Evolutionary conservation across 495 filamentous ascomycete genomes (phyloP).

Genomic region (Neurospora cerealis): DNA sequence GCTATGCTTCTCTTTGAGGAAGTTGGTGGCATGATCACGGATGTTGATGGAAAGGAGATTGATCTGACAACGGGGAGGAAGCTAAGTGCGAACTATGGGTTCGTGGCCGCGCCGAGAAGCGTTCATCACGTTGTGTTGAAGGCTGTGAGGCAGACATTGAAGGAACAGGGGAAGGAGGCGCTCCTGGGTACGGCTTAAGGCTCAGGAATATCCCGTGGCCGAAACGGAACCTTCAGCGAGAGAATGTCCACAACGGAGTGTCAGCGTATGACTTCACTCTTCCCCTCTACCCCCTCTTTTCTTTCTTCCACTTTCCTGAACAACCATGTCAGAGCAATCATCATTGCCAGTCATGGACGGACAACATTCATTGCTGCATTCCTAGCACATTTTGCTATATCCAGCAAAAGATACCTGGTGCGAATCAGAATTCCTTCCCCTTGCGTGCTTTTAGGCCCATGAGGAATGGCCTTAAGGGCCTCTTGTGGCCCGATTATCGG

Average conservation of each 20-base stretch:
- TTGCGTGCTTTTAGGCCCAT: neutral
- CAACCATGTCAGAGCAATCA: neutral
- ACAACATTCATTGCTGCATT: neutral
- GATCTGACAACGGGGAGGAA: slow-evolving; percentile 35
- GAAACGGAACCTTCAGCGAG: neutral
- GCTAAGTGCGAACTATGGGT: slow-evolving; percentile 37
- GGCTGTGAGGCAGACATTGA: slow-evolving; percentile 22
- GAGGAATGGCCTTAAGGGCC: neutral
- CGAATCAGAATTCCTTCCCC: neutral
- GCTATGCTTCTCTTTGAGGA: slow-evolving; percentile 60
- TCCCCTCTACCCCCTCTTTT: neutral
- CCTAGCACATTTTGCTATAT: neutral
- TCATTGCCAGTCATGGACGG: neutral
- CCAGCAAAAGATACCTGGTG: neutral
- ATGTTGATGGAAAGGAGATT: slow-evolving; percentile 47
- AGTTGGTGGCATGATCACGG: slow-evolving; percentile 52
- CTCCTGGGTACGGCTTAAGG: slow-evolving; percentile 7
- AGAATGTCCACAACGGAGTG: neutral
- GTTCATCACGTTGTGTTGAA: slow-evolving; percentile 27
- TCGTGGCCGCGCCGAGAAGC: slow-evolving; percentile 33
- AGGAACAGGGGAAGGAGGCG: slow-evolving; percentile 21
- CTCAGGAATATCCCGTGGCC: neutral
- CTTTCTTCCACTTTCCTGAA: neutral
- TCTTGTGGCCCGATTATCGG: neutral
- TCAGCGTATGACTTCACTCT: neutral